These are phyloP conservation scores for Tolypocladium sp. DNA, from an alignment of 2,329 filamentous ascomycete genomes.

Conservation along the genomic window DNA sequence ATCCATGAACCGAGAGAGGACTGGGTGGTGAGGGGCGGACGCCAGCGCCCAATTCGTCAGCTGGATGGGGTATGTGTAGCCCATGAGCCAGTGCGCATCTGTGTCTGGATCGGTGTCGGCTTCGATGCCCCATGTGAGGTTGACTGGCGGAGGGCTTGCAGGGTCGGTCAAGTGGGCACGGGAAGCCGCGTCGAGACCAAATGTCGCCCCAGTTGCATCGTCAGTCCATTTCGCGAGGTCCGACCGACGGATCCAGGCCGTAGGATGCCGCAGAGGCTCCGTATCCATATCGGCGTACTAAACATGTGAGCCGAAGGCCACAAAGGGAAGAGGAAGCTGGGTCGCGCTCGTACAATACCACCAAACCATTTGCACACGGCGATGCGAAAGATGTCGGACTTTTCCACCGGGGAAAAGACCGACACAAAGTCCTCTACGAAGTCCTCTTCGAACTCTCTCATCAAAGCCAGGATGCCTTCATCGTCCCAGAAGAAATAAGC, in stretches of 20 bases:
- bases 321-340: not conserved
- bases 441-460: not conserved
- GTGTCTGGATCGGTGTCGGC: not conserved
- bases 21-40: not conserved
- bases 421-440: not conserved
- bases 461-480: not conserved
- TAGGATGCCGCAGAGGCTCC: not conserved
- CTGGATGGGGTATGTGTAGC: not conserved
- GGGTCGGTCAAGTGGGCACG: not conserved
- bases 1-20: not conserved
- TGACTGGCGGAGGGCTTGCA: not conserved
- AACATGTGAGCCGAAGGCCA: not conserved
- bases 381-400: not conserved
- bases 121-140: not conserved
- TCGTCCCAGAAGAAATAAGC: not conserved
- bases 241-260: not conserved
- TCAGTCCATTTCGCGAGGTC: not conserved
- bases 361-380: not conserved
- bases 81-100: not conserved
- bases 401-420: not conserved
- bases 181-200: not conserved
- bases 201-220: not conserved
- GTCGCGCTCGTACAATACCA: not conserved
- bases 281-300: not conserved
- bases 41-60: not conserved